These are phyloP conservation scores for Rusavskia elegans DNA, from an alignment of 495 filamentous ascomycete species.

Conservation along the genomic window DNA sequence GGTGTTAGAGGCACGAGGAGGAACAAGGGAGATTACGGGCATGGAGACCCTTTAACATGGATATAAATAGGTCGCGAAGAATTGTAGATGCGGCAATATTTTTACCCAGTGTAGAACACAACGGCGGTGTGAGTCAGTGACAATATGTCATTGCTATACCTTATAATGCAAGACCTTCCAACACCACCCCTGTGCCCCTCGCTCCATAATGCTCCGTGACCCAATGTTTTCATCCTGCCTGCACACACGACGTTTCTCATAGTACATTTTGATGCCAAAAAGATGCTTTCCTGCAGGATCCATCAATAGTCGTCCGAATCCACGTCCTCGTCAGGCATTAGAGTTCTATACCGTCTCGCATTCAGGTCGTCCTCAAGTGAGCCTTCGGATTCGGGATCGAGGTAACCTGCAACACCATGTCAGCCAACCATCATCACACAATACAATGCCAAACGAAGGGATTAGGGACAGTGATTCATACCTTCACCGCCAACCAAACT, in stretches of 20 bases:
- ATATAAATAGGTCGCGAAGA: too few relatives aligned
- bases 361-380: slow-evolving; percentile 74
- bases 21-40: too few relatives aligned
- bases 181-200: too few relatives aligned
- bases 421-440: slow-evolving; percentile 6
- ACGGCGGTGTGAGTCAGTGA: too few relatives aligned
- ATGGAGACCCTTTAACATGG: too few relatives aligned
- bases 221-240: too few relatives aligned
- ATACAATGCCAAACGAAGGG: not conserved
- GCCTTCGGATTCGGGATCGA: slow-evolving; percentile 68
- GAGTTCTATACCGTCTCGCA: slow-evolving; percentile 31
- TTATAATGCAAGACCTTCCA: not conserved
- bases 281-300: not conserved
- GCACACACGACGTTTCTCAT: not conserved
- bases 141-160: too few relatives aligned
- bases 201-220: too few relatives aligned
- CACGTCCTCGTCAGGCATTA: slow-evolving; percentile 34
- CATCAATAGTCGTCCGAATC: slow-evolving; percentile 33
- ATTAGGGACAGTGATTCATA: slow-evolving; percentile 18
- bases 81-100: too few relatives aligned
- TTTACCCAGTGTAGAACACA: too few relatives aligned
- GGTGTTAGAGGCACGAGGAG: too few relatives aligned
- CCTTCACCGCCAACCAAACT: slow-evolving; percentile 74
- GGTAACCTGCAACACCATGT: slow-evolving; percentile 41
- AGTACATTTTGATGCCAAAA: not conserved